Percentiles rank a stretch among this genome's conserved stretches.
These are phyloP conservation scores for Trichoderma guizhouense DNA, from an alignment of 2,329 filamentous ascomycete genomes.

Conservation along the genomic window DNA sequence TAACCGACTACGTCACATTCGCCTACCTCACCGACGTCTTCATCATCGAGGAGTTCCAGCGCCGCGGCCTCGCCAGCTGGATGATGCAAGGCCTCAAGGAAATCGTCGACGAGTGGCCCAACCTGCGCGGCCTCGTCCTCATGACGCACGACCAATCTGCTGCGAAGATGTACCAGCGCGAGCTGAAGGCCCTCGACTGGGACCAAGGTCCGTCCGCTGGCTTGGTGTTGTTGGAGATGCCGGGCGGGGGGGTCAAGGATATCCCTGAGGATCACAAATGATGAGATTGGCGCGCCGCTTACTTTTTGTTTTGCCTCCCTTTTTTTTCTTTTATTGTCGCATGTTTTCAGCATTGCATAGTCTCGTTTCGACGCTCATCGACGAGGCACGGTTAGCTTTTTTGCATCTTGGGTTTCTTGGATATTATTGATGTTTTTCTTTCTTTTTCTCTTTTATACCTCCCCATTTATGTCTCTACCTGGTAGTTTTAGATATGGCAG, in stretches of 20 bases:
- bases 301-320: neutral
- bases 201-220: conserved; percentile 40
- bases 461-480: conserved; percentile 17
- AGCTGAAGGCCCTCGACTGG: conserved; percentile 45
- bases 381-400: conserved; percentile 15
- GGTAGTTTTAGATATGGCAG: conserved; percentile 24
- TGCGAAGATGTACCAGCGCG: conserved; percentile 45
- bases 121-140: conserved; percentile 58
- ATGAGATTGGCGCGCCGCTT: neutral
- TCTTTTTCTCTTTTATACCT: neutral
- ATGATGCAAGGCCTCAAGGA: conserved; percentile 60
- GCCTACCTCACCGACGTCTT: conserved; percentile 68
- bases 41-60: conserved; percentile 56
- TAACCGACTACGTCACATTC: conserved; percentile 68
- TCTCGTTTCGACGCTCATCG: conserved; percentile 5
- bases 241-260: conserved; percentile 35
- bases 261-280: conserved; percentile 30
- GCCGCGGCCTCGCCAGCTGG: conserved; percentile 62
- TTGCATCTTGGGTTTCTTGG: conserved; percentile 4
- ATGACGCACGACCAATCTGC: conserved; percentile 43
- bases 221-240: conserved; percentile 41
- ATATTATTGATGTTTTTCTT: conserved; percentile 5
- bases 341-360: conserved; percentile 18
- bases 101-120: conserved; percentile 51
- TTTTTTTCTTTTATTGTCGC: neutral